Base-by-base conservation (phyloP, 108 stramenopile species). In the Skeletonema menzelii region DNA sequence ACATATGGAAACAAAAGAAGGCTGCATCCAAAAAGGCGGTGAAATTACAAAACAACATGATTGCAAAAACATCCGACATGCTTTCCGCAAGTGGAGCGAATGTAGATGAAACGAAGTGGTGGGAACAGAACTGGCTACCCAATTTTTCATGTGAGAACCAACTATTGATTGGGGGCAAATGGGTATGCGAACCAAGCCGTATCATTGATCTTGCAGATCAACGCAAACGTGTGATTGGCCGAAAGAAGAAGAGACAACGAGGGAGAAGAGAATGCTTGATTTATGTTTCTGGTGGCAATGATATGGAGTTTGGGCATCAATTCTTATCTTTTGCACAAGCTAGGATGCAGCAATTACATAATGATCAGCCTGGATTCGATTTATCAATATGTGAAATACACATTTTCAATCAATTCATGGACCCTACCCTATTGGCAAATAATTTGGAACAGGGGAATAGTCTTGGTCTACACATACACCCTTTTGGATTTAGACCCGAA, bases 341-440 rank as follows among this genome's bases (percentile, higher is more conserved):
- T 2, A 46, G 69, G 65, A 63, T 55, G 40, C 13, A 35, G 2
- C 63, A 70, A 59, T 19, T 58, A 28, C 70, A 62, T 24, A 22
- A 22, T 8, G 31, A 47, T 32, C 35, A 56, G 14, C 49, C 47
- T 17, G 13, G 6, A 46, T 61, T 61, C 10, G 40, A 37, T 53
- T 38, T 27, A 67, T 49, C 55, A 35, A 28, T 15, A 12, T 89
- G 88, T 64, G 86, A 91, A 61, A 86, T 91, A 53, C 89, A 91
- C 58, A 75, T 77, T 38, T 91, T 91, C 70, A 86, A 81, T 61
- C 82, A 27, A 26, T 72, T 32, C 37, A 70, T 24, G 82, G 46
- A 67, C 13, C n/a, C 15, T 10, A 27, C 32, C 4, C 17, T 24
- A 8, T 30, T 13, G 17, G 17, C 27, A 28, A 60, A 69, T 59